Conservation (phyloP, 495 filamentous ascomycete genomes). For the Chaetomium tenue region DNA sequence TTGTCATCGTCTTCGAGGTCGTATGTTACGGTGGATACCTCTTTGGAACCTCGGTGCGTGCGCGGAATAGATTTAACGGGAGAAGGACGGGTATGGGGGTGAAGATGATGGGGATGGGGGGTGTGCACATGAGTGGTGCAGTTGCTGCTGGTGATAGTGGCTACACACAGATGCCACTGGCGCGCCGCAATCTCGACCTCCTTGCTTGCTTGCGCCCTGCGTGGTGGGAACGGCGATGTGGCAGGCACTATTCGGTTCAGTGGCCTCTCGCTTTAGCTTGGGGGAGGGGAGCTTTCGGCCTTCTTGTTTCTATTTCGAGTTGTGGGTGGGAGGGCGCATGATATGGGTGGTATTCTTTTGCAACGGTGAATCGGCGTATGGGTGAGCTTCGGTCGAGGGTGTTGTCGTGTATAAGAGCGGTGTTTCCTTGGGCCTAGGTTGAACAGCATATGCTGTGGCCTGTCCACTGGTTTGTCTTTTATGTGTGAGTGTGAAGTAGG, state of each 20-base stretch:
- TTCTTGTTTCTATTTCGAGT: background rate
- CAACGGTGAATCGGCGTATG: background rate
- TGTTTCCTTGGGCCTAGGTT: too few species aligned
- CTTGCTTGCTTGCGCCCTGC: background rate
- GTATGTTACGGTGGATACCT: background rate
- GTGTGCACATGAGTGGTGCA: background rate
- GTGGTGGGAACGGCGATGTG: background rate
- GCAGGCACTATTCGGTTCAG: too few species aligned
- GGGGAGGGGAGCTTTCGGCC: background rate
- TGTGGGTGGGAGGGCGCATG: background rate
- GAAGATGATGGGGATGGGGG: background rate
- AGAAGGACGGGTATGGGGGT: background rate
- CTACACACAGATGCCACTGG: background rate
- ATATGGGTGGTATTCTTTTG: background rate
- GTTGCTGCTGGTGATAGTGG: background rate
- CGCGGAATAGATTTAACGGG: background rate
- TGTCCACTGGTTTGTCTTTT: background rate
- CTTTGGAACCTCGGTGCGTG: background rate
- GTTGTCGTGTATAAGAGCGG: background rate
- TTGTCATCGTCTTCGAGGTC: background rate
- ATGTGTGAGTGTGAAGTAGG: too few species aligned
- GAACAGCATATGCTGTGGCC: too few species aligned
- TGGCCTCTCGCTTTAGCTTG: background rate
- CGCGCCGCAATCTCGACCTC: background rate
- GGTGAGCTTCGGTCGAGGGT: background rate